Evolutionary conservation across 257 asterid species (phyloP).

Genomic region (Solanum lignicaule): DNA sequence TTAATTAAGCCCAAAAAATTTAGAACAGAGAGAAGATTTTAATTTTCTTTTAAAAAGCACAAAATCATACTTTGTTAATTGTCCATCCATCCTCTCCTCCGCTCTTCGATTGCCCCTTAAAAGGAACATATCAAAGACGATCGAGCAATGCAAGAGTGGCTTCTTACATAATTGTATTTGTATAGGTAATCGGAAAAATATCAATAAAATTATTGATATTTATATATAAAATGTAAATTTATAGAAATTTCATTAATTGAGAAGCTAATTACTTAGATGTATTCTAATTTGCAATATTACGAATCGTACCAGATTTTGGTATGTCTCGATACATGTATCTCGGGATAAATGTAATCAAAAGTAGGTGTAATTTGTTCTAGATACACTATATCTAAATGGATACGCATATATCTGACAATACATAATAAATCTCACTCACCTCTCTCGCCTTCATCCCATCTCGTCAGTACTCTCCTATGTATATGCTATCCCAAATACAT

Average conservation of each 20-base stretch:
- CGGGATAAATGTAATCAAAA: not conserved
- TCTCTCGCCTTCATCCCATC: too few species aligned
- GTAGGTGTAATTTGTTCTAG: not conserved
- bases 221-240: too few species aligned
- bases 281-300: not conserved
- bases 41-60: not conserved
- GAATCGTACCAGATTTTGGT: too few species aligned
- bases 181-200: too few species aligned
- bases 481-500: not conserved
- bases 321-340: not conserved
- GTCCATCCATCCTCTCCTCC: not conserved
- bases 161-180: too few species aligned
- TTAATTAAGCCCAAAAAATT: not conserved
- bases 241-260: too few species aligned
- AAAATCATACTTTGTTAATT: not conserved
- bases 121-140: not conserved
- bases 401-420: too few species aligned
- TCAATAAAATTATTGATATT: too few species aligned
- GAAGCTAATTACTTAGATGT: too few species aligned
- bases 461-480: not conserved
- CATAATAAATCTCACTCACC: too few species aligned
- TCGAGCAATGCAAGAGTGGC: not conserved
- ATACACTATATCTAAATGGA: not conserved
- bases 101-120: not conserved
- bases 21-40: not conserved